Evolutionary conservation across 768 basidiomycete genomes (phyloP).

Genomic region (Mycena sanguinolenta): DNA sequence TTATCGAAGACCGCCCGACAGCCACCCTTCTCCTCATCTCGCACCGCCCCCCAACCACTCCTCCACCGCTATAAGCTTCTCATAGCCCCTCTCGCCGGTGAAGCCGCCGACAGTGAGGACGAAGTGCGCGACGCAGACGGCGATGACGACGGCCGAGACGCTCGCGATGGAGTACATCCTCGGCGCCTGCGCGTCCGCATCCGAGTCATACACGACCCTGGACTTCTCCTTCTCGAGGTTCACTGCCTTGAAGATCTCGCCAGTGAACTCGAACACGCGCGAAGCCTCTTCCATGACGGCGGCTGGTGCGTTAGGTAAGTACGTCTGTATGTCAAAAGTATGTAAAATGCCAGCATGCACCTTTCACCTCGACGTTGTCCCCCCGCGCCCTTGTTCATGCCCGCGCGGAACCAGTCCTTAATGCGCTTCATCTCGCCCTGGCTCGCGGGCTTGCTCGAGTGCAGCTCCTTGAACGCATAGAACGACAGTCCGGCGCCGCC

Average conservation of each 20-base stretch:
- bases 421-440: conserved; percentile 78
- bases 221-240: conserved; percentile 40
- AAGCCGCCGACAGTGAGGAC: conserved; percentile 60
- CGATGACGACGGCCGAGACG: conserved; percentile 39
- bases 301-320: conserved; percentile 43
- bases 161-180: conserved; percentile 39
- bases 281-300: conserved; percentile 63
- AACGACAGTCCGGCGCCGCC: conserved; percentile 70
- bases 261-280: conserved; percentile 63
- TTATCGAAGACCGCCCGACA: too few species aligned
- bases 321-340: too few species aligned
- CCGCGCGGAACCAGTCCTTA: conserved; percentile 78
- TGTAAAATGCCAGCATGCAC: conserved; percentile 41
- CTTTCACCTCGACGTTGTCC: conserved; percentile 55
- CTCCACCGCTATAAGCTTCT: conserved; percentile 58
- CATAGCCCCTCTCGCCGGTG: conserved; percentile 59
- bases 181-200: conserved; percentile 47
- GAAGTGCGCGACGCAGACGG: conserved; percentile 65
- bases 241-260: conserved; percentile 58
- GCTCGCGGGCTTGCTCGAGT: conserved; percentile 57
- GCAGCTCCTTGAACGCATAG: conserved; percentile 76
- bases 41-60: conserved; percentile 50
- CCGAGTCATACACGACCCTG: conserved; percentile 49
- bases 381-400: conserved; percentile 66
- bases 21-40: background rate